These are phyloP conservation scores for Petasospora fabianii DNA, from an alignment of 1,139 yeast species.

Conservation along the genomic window DNA sequence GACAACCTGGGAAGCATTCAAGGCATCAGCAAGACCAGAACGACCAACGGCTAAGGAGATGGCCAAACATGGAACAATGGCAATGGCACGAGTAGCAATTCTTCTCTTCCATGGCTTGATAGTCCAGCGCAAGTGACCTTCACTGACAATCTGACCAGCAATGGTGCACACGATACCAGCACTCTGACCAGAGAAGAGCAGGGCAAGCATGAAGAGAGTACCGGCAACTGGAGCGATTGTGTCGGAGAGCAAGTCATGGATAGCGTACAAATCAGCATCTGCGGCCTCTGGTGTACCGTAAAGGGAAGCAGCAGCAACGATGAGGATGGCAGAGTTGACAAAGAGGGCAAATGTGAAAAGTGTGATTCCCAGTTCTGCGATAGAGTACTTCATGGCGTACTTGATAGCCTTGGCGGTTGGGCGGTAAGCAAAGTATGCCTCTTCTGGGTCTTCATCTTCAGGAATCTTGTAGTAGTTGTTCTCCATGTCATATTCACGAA, in stretches of 20 bases:
- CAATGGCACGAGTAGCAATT: slow-evolving; percentile 62
- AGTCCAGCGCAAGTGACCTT: slow-evolving; percentile 78
- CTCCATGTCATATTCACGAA: slow-evolving; percentile 55
- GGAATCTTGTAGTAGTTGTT: slow-evolving; percentile 37
- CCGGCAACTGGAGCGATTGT: slow-evolving; percentile 72
- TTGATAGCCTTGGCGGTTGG: slow-evolving; percentile 65
- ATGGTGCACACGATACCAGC: slow-evolving; percentile 87
- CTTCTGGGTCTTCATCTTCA: slow-evolving; percentile 25
- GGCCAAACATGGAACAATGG: slow-evolving; percentile 68
- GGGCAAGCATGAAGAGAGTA: slow-evolving; percentile 70
- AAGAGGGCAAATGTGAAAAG: slow-evolving; percentile 72
- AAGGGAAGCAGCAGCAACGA: slow-evolving; percentile 72
- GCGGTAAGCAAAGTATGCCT: slow-evolving; percentile 37
- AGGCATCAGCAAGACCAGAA: slow-evolving; percentile 57
- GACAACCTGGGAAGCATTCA: slow-evolving; percentile 75
- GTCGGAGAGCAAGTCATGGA: slow-evolving; percentile 53
- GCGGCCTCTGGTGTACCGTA: slow-evolving; percentile 61
- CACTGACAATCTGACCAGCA: slow-evolving; percentile 83
- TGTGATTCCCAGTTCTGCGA: slow-evolving; percentile 61
- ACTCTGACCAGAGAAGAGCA: slow-evolving; percentile 72
- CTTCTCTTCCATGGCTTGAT: slow-evolving; percentile 75
- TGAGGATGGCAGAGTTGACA: slow-evolving; percentile 72
- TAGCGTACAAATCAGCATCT: slow-evolving; percentile 72
- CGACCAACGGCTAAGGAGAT: slow-evolving; percentile 63
- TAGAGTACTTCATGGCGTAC: slow-evolving; percentile 64